A percentile compares a stretch with the other conserved stretches of the same genome.
These are phyloP conservation scores for Ogataea salicorniae DNA, from an alignment of 805 yeast species.

Conservation along the genomic window DNA sequence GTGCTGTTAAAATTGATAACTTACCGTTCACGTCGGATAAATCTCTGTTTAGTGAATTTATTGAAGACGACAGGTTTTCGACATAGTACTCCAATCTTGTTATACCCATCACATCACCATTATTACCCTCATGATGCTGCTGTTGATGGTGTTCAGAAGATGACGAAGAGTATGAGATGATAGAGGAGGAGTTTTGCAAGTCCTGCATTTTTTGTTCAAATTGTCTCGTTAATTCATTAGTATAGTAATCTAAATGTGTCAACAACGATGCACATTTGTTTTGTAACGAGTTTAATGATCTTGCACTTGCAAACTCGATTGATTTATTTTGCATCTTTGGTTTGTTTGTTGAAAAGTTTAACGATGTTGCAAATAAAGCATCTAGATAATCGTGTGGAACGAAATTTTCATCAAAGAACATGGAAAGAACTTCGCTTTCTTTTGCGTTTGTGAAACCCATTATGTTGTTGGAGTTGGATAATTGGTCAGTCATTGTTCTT, in stretches of 20 bases:
- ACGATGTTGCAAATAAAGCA: conserved; percentile 45
- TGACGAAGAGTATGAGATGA: conserved; percentile 35
- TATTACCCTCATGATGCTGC: not conserved
- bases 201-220: conserved; percentile 45
- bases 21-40: conserved; percentile 30
- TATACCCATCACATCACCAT: conserved; percentile 31
- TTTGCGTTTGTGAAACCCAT: conserved; percentile 2
- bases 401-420: conserved; percentile 66
- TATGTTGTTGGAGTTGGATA: not conserved
- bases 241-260: conserved; percentile 57
- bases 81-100: conserved; percentile 63
- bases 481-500: not conserved
- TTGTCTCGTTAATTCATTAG: conserved; percentile 52
- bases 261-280: conserved; percentile 46
- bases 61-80: conserved; percentile 54
- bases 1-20: conserved; percentile 10
- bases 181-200: conserved; percentile 47
- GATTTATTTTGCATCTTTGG: conserved; percentile 16
- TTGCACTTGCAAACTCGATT: conserved; percentile 27
- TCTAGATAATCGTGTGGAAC: conserved; percentile 63
- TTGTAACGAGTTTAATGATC: conserved; percentile 37
- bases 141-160: conserved; percentile 9
- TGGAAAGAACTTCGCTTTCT: conserved; percentile 44
- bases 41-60: conserved; percentile 50
- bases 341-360: conserved; percentile 14